Percentiles rank a stretch among this genome's conserved stretches.
Conservation (phyloP, 768 basidiomycete species). For the Boletellus sp. region DNA sequence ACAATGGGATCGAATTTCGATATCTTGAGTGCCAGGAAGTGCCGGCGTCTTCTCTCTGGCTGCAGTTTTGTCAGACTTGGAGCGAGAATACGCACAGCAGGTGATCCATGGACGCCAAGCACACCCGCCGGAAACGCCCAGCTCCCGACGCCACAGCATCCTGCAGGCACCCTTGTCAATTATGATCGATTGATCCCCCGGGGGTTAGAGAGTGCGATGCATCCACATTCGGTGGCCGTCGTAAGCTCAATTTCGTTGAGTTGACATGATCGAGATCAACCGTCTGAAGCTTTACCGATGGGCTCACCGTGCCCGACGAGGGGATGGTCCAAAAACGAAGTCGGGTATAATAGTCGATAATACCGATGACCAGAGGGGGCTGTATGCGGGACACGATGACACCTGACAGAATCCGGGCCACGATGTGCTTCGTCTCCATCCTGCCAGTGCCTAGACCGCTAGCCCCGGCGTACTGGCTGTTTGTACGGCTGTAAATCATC, state of each 20-base stretch:
- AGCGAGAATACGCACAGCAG: slow-evolving; percentile 84
- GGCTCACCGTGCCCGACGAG: slow-evolving; percentile 30
- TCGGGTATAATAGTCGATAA: slow-evolving; percentile 73
- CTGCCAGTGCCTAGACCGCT: slow-evolving; percentile 92
- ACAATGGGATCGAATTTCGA: slow-evolving; percentile 27
- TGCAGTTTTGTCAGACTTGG: slow-evolving; percentile 33
- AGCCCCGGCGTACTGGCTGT: slow-evolving; percentile 89
- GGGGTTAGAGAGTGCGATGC: slow-evolving; percentile 86
- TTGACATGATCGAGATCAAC: slow-evolving; percentile 25
- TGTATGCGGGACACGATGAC: slow-evolving; percentile 86
- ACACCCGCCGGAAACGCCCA: slow-evolving; percentile 97
- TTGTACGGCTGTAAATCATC: neutral
- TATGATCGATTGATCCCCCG: slow-evolving; percentile 83
- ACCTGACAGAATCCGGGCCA: slow-evolving; percentile 93
- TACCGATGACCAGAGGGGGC: slow-evolving; percentile 68
- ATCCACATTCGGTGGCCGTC: slow-evolving; percentile 93
- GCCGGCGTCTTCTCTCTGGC: slow-evolving; percentile 31
- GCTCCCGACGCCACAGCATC: slow-evolving; percentile 80
- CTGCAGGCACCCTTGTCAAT: slow-evolving; percentile 87
- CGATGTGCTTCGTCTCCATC: slow-evolving; percentile 99
- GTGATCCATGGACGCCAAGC: slow-evolving; percentile 77
- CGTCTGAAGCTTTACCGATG: slow-evolving; percentile 19
- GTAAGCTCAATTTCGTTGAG: slow-evolving; percentile 19
- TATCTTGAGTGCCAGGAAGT: slow-evolving; percentile 18
- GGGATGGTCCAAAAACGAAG: slow-evolving; percentile 37